phyloP scores from a whole-genome alignment of 176 grass and related monocot genomes.

The Triticum dicoccoides region DNA sequence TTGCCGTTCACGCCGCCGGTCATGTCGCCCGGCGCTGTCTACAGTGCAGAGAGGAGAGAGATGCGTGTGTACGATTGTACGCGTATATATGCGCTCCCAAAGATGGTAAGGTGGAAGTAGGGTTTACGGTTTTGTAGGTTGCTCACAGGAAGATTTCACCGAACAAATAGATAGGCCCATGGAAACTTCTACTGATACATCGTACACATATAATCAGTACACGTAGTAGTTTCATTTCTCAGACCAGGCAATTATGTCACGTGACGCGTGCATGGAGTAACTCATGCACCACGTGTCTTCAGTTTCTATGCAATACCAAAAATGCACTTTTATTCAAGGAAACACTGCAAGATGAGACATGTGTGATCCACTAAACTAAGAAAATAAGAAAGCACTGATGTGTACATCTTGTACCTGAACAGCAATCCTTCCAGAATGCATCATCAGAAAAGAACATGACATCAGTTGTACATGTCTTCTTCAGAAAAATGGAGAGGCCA shows the following conservation, averaged over 20 bases:
- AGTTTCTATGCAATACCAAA: not conserved
- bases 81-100: conserved; percentile 40
- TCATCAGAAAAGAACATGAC: not conserved
- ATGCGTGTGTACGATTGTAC: conserved; percentile 1
- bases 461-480: not conserved
- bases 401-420: not conserved
- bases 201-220: not conserved
- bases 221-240: not conserved
- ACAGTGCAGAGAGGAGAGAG: conserved; percentile 7
- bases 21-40: conserved; percentile 22
- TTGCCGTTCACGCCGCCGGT: conserved; percentile 34
- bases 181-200: conserved; percentile 35
- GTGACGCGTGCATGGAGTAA: not conserved
- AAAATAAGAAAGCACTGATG: not conserved
- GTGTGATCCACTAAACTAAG: conserved; percentile 2
- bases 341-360: not conserved
- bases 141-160: conserved; percentile 61
- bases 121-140: conserved; percentile 65
- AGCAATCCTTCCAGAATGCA: not conserved
- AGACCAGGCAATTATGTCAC: not conserved
- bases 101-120: conserved; percentile 72
- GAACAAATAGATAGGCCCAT: not conserved
- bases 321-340: not conserved
- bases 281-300: not conserved
- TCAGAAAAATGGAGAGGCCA: not conserved